phyloP scores from a whole-genome alignment of 306 rosid genomes.

The Cicer bijugum region DNA sequence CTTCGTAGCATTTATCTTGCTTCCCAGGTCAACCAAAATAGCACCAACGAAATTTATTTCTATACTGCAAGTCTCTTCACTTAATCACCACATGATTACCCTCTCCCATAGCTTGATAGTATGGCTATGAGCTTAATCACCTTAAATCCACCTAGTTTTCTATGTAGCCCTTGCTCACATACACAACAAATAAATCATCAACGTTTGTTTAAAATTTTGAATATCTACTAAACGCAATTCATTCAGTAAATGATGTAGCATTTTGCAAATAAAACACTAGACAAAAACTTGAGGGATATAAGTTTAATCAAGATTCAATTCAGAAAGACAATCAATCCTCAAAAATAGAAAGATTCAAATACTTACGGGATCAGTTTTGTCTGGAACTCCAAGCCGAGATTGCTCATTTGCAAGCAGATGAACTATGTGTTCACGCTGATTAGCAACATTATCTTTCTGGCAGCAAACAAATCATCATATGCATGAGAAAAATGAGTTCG shows the following conservation, averaged over 20 bases:
- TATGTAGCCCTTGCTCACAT: neutral
- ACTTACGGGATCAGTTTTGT: conserved; percentile 77
- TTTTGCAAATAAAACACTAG: conserved; percentile 5
- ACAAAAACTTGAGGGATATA: neutral
- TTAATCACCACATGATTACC: neutral
- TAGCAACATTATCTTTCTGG: conserved; percentile 91
- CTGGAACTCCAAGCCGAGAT: conserved; percentile 76
- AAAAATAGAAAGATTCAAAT: conserved; percentile 9
- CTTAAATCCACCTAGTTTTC: conserved; percentile 1
- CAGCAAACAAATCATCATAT: conserved; percentile 38
- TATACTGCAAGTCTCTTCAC: neutral
- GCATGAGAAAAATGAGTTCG: conserved; percentile 27
- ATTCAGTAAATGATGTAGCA: neutral
- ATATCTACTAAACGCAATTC: neutral
- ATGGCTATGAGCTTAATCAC: neutral
- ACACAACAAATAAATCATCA: neutral
- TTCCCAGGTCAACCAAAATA: conserved; percentile 9
- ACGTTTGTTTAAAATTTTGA: neutral
- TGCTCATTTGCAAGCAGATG: conserved; percentile 94
- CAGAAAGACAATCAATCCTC: neutral
- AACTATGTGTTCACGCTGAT: conserved; percentile 86
- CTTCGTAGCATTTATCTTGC: neutral
- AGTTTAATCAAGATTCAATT: conserved; percentile 19
- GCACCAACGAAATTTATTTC: neutral
- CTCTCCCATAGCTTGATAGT: neutral